Base-by-base conservation (phyloP, 2,329 filamentous ascomycete genomes). In the Aspergillus sp. region DNA sequence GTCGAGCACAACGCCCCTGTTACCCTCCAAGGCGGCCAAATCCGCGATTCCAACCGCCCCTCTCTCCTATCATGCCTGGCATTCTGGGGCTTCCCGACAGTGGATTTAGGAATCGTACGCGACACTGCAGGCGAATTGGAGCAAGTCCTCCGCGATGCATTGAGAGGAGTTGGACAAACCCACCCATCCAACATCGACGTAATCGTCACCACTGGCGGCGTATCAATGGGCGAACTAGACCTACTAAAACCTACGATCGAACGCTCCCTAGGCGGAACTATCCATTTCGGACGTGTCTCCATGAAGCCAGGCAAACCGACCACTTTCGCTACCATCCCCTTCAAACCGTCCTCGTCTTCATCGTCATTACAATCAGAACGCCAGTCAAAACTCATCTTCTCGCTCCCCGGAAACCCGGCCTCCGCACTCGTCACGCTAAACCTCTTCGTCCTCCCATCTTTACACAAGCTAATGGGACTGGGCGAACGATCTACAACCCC, bases 301-400 rank as follows among this genome's bases (percentile, higher is more conserved):
- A 97, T 98, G 93, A 98, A 98, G 73, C 93, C 93, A 0, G 93
- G 93, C 4, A 98, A 97, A 69, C 93, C 93, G 2, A 96, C 90
- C 0, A 98, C 93, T 0, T 98, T 98, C 66, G 93, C 93, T 2
- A 96, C 89, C 0, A 79, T 97, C 0, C 84, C 88, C 0, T 73
- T 79, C 61, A 84, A 84, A 54, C 59, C 64, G 5, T 57, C 59
- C 12, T 50, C 58, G 12, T 57, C 57, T 1, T 74, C 79, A n/a
- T 56, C n/a, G 47, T 42, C 46, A 22, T 44, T 32, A 5, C 74
- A 80, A 50, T 78, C 79, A 52, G 73, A 79, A 37, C 77, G 83
- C 41, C 68, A 81, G 20, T 73, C 72, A 1, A 90, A 87, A 62
- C 77, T 85, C 49, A 81, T 98, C 55, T 98, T 98, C 70, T 88